These are phyloP conservation scores for Dioscorea alata DNA, from an alignment of 106 monocot species.

Conservation along the genomic window DNA sequence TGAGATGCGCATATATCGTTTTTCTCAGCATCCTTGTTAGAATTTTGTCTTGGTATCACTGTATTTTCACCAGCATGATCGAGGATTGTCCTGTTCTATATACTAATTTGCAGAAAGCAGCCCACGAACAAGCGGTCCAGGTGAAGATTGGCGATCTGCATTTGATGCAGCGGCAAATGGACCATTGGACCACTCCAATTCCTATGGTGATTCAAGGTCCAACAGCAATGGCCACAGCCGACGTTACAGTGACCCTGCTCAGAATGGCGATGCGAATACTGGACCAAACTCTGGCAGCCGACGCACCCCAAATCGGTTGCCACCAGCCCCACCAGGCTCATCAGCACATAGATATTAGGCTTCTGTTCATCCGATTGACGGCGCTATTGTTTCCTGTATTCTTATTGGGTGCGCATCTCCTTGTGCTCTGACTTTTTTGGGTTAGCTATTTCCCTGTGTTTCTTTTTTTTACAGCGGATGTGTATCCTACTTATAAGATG, in stretches of 20 bases:
- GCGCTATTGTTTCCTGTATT: slow-evolving; percentile 9
- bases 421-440: slow-evolving; percentile 1
- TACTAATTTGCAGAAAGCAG: slow-evolving; percentile 49
- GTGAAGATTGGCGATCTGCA: slow-evolving; percentile 86
- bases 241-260: slow-evolving; percentile 43
- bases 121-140: slow-evolving; percentile 29
- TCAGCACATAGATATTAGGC: slow-evolving; percentile 36
- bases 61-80: too few relatives aligned
- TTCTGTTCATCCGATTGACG: neutral
- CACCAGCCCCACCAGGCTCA: slow-evolving; percentile 63
- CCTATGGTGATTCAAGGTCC: slow-evolving; percentile 34
- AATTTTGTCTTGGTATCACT: too few relatives aligned
- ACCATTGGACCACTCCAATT: slow-evolving; percentile 12
- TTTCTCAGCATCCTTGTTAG: neutral
- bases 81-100: too few relatives aligned
- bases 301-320: slow-evolving; percentile 80
- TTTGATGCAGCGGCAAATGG: slow-evolving; percentile 83
- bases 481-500: neutral
- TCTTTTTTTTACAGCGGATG: neutral
- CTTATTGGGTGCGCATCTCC: slow-evolving; percentile 14
- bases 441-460: neutral
- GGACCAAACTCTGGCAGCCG: slow-evolving; percentile 72
- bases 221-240: slow-evolving; percentile 54
- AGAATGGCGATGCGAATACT: slow-evolving; percentile 49
- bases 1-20: neutral